A percentile compares a stretch with the other conserved stretches of the same genome.
Evolutionary conservation across 1,284 basidiomycete genomes (phyloP).

Genomic region (Agaricales sp.): DNA sequence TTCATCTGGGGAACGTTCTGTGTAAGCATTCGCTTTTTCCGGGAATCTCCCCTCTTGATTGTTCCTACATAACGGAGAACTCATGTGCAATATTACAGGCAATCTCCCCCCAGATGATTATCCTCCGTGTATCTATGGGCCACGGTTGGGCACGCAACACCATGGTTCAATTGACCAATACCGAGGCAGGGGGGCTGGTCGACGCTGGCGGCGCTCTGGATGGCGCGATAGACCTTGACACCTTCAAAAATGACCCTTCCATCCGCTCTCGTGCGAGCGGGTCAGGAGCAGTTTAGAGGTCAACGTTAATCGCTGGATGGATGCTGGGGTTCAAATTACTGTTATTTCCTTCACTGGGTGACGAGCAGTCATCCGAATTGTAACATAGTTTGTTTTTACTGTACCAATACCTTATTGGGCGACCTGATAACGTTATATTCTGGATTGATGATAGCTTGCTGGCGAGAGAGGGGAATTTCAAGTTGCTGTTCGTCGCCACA

Average conservation of each 20-base stretch:
- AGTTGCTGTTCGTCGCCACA: too few species aligned
- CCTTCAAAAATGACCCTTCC: neutral
- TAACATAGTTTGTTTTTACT: too few species aligned
- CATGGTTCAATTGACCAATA: conserved; percentile 1
- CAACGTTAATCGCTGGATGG: too few species aligned
- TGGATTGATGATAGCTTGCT: too few species aligned
- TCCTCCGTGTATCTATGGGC: conserved; percentile 17
- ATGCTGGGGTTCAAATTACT: too few species aligned
- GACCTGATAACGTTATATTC: too few species aligned
- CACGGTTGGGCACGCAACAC: conserved; percentile 13
- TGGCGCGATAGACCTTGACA: neutral
- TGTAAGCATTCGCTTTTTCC: conserved; percentile 7
- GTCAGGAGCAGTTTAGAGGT: too few species aligned
- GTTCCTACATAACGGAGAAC: too few species aligned
- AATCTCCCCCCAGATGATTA: conserved; percentile 19
- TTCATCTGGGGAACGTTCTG: conserved; percentile 18
- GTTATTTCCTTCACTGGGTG: too few species aligned
- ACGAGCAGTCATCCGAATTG: too few species aligned
- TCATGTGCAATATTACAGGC: conserved; percentile 8
- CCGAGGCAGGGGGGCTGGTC: neutral
- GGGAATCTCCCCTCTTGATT: neutral
- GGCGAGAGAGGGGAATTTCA: too few species aligned
- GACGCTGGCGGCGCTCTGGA: neutral
- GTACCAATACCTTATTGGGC: too few species aligned
- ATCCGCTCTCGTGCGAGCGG: neutral